Percentiles rank a stretch among this genome's conserved stretches.
Conservation (phyloP, 192 early-diverging fungal species). For the Coemansia sp. region DNA sequence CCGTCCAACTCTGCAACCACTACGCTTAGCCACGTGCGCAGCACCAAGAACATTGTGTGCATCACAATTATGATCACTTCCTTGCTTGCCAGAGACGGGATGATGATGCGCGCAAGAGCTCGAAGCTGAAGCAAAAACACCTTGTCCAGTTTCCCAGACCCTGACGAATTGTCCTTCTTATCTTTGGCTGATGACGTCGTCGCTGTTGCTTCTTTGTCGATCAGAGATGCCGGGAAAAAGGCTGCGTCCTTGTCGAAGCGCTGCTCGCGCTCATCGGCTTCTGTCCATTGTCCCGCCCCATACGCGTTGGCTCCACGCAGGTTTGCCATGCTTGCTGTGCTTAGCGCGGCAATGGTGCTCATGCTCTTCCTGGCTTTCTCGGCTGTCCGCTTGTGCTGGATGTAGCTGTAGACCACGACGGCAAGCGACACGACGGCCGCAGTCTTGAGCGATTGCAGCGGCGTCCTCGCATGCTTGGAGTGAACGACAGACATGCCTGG, state of each 20-base stretch:
- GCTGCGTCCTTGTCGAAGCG: constrained; percentile 45
- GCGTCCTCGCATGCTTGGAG: constrained; percentile 28
- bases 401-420: constrained; percentile 49
- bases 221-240: constrained; percentile 24
- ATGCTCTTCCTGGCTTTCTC: constrained; percentile 51
- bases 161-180: neutral
- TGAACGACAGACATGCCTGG: constrained; percentile 19
- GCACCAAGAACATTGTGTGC: constrained; percentile 83
- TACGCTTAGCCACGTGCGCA: constrained; percentile 89
- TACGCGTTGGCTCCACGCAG: constrained; percentile 36
- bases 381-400: constrained; percentile 37
- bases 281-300: constrained; percentile 36
- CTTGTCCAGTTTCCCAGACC: constrained; percentile 32
- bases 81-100: constrained; percentile 77
- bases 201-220: constrained; percentile 8
- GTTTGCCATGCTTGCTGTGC: constrained; percentile 44
- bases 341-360: constrained; percentile 25
- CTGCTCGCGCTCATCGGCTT: constrained; percentile 43
- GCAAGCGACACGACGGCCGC: constrained; percentile 37
- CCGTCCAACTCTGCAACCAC: constrained; percentile 92
- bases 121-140: constrained; percentile 59
- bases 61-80: constrained; percentile 76
- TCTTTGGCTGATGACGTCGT: neutral
- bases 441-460: constrained; percentile 32
- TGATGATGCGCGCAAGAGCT: constrained; percentile 76